Evolutionary conservation across 2,329 filamentous ascomycete genomes (phyloP), one percentile per base, ranked within the genome.

Genomic region (Neocatenulostroma microsporum): DNA sequence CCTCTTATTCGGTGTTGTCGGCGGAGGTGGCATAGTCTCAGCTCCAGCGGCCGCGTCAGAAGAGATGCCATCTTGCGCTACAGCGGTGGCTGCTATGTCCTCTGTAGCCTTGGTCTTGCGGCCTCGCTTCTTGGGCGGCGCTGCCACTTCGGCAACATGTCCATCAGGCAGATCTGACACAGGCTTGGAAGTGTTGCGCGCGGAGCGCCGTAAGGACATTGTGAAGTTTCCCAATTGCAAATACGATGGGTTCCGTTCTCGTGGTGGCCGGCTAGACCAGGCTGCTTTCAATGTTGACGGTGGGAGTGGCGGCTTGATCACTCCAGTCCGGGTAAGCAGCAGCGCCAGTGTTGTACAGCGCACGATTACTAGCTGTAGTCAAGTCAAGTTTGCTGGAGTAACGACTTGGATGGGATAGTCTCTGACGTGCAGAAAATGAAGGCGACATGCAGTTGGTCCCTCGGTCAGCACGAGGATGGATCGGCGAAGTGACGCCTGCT

Each of bases 121-220:
- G 11, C 44, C 42, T 21, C 53, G 48, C 28, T 55, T 53, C 36
- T 49, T 49, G 8, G 37, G 17, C n/a, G 45, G 44, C n/a, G 41
- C 47, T 21, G 36, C 24, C 13, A 37, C 33, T 19, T 37, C 32
- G 9, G 33, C 27, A 7, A 36, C 13, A 10, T 28, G 31, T 18
- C 36, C 40, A 29, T 38, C 33, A 5, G 40, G 36, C n/a, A 24
- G n/a, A 24, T 24, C 23, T 24, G 23, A 9, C 9, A 24, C 23
- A n/a, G 46, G 29, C 21, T 53, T 47, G 21, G n/a, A n/a, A n/a
- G n/a, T n/a, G n/a, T n/a, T 60, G 29, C 72, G 66, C 27, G 67
- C 57, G 30, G 72, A 76, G 36, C 72, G 68, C 45, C 73, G 57
- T 9, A 73, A 56, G 25, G 70, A 66, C 72, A 76, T 75, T 32